phyloP scores from a whole-genome alignment of 2,329 filamentous ascomycete genomes.

The Talaromyces sp. region DNA sequence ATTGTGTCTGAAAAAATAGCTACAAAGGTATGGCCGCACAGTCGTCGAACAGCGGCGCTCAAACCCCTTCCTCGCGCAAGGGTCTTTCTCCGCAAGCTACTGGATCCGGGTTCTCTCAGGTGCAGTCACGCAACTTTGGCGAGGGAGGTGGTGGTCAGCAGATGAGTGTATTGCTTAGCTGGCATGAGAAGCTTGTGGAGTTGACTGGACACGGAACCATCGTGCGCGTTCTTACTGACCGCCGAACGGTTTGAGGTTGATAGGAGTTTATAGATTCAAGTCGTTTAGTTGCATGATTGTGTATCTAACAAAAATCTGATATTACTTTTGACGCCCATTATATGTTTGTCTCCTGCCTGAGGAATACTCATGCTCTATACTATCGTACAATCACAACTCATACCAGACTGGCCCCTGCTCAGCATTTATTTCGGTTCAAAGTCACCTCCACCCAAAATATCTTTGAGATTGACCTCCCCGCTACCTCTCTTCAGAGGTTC shows the following conservation, averaged over 20 bases:
- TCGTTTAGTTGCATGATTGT: constrained; percentile 8
- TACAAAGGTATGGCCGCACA: constrained; percentile 80
- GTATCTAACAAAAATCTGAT: constrained; percentile 4
- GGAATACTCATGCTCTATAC: background rate
- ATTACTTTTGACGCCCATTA: background rate
- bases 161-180: constrained; percentile 96
- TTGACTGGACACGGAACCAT: constrained; percentile 90
- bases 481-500: constrained; percentile 79
- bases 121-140: constrained; percentile 56
- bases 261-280: constrained; percentile 10
- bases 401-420: background rate
- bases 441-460: constrained; percentile 59
- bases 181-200: constrained; percentile 98
- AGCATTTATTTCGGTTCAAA: constrained; percentile 25
- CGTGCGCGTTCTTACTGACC: constrained; percentile 92
- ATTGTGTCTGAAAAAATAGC: constrained; percentile 43
- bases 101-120: constrained; percentile 84
- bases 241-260: constrained; percentile 69
- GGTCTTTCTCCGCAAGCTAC: constrained; percentile 71
- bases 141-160: constrained; percentile 72
- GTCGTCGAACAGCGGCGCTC: constrained; percentile 38
- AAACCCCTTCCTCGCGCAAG: constrained; percentile 51
- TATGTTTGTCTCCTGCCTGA: background rate
- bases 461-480: constrained; percentile 83
- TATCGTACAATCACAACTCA: background rate